Evolutionary conservation across 2,329 filamentous ascomycete genomes (phyloP), one percentile per base, ranked within the genome.

Genomic region (Aureobasidium leucospermi): DNA sequence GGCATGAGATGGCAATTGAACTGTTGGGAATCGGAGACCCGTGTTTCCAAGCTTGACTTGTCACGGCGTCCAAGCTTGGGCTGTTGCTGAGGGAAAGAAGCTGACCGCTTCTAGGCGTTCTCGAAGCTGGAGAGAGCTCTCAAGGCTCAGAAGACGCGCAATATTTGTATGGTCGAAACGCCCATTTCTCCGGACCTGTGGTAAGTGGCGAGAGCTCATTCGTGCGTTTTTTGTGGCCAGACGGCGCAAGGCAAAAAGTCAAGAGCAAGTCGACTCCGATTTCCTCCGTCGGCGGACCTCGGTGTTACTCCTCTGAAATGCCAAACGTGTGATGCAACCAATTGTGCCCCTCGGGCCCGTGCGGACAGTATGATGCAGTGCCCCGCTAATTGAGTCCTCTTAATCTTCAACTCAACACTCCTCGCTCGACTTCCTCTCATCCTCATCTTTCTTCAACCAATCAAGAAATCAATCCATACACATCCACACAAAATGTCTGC

Each of bases 401-500:
- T 58, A 47, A 58, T 58, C 55, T 58, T 58, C 55, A 58, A 23
- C 55, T 48, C 55, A 58, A 58, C 55, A 58, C 55, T 58, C 55
- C 55, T 58, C 52, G 52, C 42, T 58, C 43, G 55, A 57, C 19
- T 43, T 57, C 32, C 23, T 57, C 15, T 53, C 51, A 55, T 55
- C 55, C 41, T 58, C 55, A 48, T 58, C 55, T 58, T 58, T 58
- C 55, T 48, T 31, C 55, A 45, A 32, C 34, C 6, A 31, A 32
- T 19, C 38, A 58, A 58, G 34, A 42, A 58, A 47, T 16, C 31
- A 16, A 38, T 32, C 19, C 34, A 58, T 49, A 56, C 59, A 60
- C 58, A 60, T 42, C 52, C 10, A 52, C 38, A 31, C 62, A 63
- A 34, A 32, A 63, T 63, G 62, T 58, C 55, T 41, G 60, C 62